A percentile compares a stretch with the other conserved stretches of the same genome.
phyloP scores from a whole-genome alignment of 2,329 filamentous ascomycete species.

The Venturia aucupariae region DNA sequence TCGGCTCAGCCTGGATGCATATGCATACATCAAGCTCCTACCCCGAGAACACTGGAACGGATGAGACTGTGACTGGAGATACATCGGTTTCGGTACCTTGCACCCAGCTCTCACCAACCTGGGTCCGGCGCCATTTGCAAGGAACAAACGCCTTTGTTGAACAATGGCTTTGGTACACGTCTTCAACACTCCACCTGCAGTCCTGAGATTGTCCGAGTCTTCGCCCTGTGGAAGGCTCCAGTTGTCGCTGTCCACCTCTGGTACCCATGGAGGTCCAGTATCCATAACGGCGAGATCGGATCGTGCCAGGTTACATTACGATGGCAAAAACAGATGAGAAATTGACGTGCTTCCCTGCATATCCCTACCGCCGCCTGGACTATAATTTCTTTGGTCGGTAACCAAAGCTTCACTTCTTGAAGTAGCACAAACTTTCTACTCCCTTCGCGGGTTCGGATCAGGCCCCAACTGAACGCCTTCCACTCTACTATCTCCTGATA shows the following conservation, averaged over 20 bases:
- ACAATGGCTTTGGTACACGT: not conserved
- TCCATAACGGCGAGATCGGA: not conserved
- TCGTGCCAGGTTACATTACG: not conserved
- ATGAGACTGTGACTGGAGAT: not conserved
- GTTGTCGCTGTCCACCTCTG: not conserved
- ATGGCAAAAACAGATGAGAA: conserved; percentile 5
- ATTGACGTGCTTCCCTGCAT: conserved; percentile 1
- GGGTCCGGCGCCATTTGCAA: not conserved
- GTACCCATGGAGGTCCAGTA: too few species aligned
- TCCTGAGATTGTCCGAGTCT: not conserved
- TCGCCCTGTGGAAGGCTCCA: not conserved
- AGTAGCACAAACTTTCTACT: not conserved
- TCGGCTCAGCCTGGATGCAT: not conserved
- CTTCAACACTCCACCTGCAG: not conserved
- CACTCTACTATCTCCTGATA: not conserved
- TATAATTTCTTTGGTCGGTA: not conserved
- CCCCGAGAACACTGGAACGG: not conserved
- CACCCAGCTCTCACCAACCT: not conserved
- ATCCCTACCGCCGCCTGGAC: not conserved
- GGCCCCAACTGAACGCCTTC: not conserved
- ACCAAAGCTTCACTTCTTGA: not conserved
- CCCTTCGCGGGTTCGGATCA: not conserved
- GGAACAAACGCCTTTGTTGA: not conserved
- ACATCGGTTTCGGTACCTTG: not conserved
- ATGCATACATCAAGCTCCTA: not conserved